These are phyloP conservation scores for Pugionium dolabratum DNA, from an alignment of 345 rosid species.

Conservation along the genomic window DNA sequence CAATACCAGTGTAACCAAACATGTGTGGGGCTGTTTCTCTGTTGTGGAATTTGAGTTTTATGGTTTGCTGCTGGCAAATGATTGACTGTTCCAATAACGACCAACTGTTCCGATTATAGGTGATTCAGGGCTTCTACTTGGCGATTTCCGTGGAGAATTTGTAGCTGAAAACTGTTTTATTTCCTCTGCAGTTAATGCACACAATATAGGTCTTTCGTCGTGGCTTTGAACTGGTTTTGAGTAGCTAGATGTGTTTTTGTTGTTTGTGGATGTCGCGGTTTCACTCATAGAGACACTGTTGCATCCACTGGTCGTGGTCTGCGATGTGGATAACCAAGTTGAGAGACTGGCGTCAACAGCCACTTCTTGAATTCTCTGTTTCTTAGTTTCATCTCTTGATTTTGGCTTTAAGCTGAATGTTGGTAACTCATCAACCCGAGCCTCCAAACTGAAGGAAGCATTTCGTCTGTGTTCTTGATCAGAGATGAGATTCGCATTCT, in stretches of 20 bases:
- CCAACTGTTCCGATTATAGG: conserved; percentile 85
- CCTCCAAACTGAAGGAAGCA: conserved; percentile 44
- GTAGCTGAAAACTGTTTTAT: conserved; percentile 72
- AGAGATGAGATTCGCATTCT: conserved; percentile 45
- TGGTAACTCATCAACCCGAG: conserved; percentile 44
- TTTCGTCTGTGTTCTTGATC: conserved; percentile 41
- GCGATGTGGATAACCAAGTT: conserved; percentile 68
- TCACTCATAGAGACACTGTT: conserved; percentile 27
- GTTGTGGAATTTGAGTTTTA: conserved; percentile 6
- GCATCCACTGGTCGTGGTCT: conserved; percentile 42
- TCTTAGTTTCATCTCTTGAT: conserved; percentile 46
- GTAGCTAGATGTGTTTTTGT: conserved; percentile 43
- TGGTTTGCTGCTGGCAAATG: conserved; percentile 47
- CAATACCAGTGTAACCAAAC: conserved; percentile 7
- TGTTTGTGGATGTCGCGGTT: conserved; percentile 42
- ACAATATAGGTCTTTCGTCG: conserved; percentile 83
- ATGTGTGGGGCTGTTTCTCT: conserved; percentile 1
- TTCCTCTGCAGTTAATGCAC: conserved; percentile 79
- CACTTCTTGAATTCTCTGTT: conserved; percentile 49
- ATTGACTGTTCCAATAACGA: conserved; percentile 63
- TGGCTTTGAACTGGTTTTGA: conserved; percentile 54
- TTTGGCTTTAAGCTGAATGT: conserved; percentile 46
- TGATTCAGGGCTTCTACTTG: conserved; percentile 73
- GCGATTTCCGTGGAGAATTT: conserved; percentile 73
- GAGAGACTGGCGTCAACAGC: conserved; percentile 94